Base-by-base conservation (phyloP, 2,329 filamentous ascomycete species). In the Sclerotinia spermophila region DNA sequence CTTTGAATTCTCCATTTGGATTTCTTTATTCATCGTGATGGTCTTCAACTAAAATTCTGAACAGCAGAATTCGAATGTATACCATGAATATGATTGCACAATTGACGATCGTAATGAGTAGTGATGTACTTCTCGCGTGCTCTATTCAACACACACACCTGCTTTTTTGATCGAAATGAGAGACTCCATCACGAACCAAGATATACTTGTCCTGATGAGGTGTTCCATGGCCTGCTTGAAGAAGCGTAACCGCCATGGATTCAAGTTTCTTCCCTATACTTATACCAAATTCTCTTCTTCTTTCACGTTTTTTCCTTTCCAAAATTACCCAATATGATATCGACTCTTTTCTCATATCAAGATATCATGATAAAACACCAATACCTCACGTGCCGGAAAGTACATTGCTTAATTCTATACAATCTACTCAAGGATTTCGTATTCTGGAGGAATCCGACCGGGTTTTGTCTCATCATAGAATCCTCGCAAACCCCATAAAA, bases 1-100 rank as follows among this genome's bases (percentile, higher is more conserved):
- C 61, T 53, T 65, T 65, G 15, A 27, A 53, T 17, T 51, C 45
- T 65, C 33, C 62, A 65, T 53, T 40, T 65, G 45, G 35, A 40
- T 30, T 53, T 65, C 33, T 17, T 53, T n/a, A 33, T 53, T 65
- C 27, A 62, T 48, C 45, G 15, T 27, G 27, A 65, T 53, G n/a
- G n/a, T 53, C 61, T n/a, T 62, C 5, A 40, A 40, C 15, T 11
- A 30, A 38, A 40, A 40, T 38, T 53, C 24, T 40, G 15, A 40
- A 65, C 7, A 40, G 45, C n/a, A 40, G 45, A 53, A 65, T 65
- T 53, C n/a, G 19, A 53, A 35, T 51, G 5, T 51, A 11, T 65
- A 21, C 24, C 38, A 65, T 38, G 30, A 51, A 38, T 27, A 64
- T 40, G 45, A 40, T 30, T 40, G 45, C 8, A 27, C 24, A 65